phyloP scores from a whole-genome alignment of 2,329 filamentous ascomycete species.

The Alternaria angustiovoidea region DNA sequence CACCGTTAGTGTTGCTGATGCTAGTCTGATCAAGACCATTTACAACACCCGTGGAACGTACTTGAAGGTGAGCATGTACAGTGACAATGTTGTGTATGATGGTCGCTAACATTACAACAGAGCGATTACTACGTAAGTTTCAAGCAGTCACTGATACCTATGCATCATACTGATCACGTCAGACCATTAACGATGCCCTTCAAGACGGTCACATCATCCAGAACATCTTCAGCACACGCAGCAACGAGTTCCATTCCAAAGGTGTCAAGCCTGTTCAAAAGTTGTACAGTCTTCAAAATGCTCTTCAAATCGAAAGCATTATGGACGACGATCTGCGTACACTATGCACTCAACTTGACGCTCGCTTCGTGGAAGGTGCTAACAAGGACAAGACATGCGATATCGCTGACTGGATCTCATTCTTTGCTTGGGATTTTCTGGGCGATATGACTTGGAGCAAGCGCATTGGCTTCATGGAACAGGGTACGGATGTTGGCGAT shows the following conservation, averaged over 20 bases:
- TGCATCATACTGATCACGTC: not conserved
- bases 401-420: constrained; percentile 45
- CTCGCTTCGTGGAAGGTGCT: constrained; percentile 34
- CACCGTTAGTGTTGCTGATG: constrained; percentile 41
- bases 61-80: constrained; percentile 32
- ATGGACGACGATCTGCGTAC: constrained; percentile 36
- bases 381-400: constrained; percentile 40
- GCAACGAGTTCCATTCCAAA: constrained; percentile 39
- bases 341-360: constrained; percentile 36
- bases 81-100: not conserved
- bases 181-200: constrained; percentile 42
- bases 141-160: not conserved
- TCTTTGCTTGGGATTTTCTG: constrained; percentile 45
- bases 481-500: constrained; percentile 50
- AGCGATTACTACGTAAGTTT: constrained; percentile 39
- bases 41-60: constrained; percentile 46
- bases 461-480: constrained; percentile 55
- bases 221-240: constrained; percentile 45
- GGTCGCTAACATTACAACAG: constrained; percentile 17
- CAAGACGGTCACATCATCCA: constrained; percentile 41
- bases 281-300: constrained; percentile 37
- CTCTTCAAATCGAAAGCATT: constrained; percentile 37
- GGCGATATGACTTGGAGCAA: constrained; percentile 53
- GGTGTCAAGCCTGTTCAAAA: constrained; percentile 41
- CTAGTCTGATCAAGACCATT: constrained; percentile 42